Percentiles rank a stretch among this genome's conserved stretches.
phyloP scores from a whole-genome alignment of 768 basidiomycete genomes.

The Russula abietina region DNA sequence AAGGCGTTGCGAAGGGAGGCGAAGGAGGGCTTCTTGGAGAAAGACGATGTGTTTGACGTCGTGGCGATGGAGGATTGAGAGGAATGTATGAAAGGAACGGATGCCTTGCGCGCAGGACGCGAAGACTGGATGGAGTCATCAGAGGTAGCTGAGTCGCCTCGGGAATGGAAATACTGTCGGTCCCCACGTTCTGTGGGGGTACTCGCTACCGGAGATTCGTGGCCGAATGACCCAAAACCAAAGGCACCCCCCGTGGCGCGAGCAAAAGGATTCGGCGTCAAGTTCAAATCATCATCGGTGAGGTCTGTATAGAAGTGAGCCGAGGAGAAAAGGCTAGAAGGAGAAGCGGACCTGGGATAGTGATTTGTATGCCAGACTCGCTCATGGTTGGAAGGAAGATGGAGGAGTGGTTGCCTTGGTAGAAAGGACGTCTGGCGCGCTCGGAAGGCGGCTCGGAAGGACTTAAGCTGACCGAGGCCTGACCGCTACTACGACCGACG shows the following conservation, averaged over 20 bases:
- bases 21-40: constrained; percentile 77
- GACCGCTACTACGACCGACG: not conserved
- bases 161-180: constrained; percentile 63
- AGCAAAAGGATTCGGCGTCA: constrained; percentile 65
- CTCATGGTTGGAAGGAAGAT: constrained; percentile 27
- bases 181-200: constrained; percentile 50
- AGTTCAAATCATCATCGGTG: constrained; percentile 64
- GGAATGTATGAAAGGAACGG: constrained; percentile 60
- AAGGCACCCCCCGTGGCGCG: constrained; percentile 39
- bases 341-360: constrained; percentile 37
- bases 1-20: constrained; percentile 85
- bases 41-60: constrained; percentile 41
- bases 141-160: constrained; percentile 75
- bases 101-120: constrained; percentile 36
- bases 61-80: constrained; percentile 59
- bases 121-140: constrained; percentile 66
- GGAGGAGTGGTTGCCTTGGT: not conserved
- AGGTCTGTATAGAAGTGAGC: constrained; percentile 47
- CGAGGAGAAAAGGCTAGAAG: constrained; percentile 18
- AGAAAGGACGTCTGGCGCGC: not conserved
- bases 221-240: constrained; percentile 30
- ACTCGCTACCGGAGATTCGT: constrained; percentile 59
- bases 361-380: constrained; percentile 40
- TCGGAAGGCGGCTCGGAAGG: not conserved
- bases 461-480: not conserved